Conservation (phyloP, 352 stramenopile species). For the Phytophthora kernoviae region DNA sequence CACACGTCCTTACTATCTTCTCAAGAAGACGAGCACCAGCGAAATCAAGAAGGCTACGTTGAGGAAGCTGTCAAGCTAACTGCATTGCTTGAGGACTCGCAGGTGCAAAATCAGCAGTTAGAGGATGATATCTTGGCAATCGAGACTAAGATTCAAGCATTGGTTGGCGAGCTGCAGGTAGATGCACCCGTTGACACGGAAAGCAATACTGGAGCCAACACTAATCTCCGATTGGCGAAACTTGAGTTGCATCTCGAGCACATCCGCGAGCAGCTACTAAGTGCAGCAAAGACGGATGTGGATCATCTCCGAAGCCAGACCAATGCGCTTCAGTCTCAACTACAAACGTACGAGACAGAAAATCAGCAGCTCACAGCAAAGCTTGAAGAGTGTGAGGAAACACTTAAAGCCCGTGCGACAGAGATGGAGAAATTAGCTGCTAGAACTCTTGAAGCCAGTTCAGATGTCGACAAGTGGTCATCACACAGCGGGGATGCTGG, state of each 20-base stretch:
- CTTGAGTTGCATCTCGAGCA: constrained; percentile 25
- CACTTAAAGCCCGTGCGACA: constrained; percentile 24
- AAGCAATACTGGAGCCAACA: neutral
- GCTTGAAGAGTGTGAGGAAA: constrained; percentile 34
- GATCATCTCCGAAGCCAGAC: constrained; percentile 18
- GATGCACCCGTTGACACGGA: constrained; percentile 1
- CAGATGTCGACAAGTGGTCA: constrained; percentile 13
- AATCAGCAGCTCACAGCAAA: constrained; percentile 25
- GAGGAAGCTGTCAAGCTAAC: constrained; percentile 11
- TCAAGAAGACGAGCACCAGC: constrained; percentile 21
- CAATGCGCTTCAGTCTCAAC: constrained; percentile 20
- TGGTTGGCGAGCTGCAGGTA: constrained; percentile 16
- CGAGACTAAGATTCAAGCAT: constrained; percentile 20
- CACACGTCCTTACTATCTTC: constrained; percentile 20
- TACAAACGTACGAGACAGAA: constrained; percentile 30
- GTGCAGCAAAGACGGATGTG: constrained; percentile 9
- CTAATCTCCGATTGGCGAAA: constrained; percentile 9
- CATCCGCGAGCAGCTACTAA: constrained; percentile 23
- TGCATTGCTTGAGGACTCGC: constrained; percentile 8
- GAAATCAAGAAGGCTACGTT: constrained; percentile 4
- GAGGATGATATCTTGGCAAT: constrained; percentile 18
- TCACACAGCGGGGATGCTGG: constrained; percentile 19
- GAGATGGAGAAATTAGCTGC: constrained; percentile 27
- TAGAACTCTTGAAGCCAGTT: constrained; percentile 8
- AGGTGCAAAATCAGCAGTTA: constrained; percentile 19